These are phyloP conservation scores for Plasmodium fragile DNA, from an alignment of 169 alveolate genomes.

Conservation along the genomic window DNA sequence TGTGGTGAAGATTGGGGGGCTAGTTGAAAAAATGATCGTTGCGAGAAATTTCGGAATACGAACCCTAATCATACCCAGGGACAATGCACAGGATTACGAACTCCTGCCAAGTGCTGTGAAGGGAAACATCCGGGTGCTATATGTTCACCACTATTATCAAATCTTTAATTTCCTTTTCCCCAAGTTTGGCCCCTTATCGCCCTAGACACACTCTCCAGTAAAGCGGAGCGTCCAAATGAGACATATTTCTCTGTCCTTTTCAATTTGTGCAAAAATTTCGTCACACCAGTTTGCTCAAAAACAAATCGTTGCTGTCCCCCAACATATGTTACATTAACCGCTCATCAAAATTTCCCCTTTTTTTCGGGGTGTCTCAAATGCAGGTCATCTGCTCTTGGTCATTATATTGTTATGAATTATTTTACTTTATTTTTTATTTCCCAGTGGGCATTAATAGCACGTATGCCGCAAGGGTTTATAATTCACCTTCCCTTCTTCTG, in stretches of 20 bases:
- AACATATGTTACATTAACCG: not conserved
- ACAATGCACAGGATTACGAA: constrained; percentile 82
- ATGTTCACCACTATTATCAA: constrained; percentile 84
- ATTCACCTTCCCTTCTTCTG: not conserved
- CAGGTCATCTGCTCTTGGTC: not conserved
- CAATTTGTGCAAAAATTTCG: not conserved
- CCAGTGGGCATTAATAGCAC: not conserved
- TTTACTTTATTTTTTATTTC: not conserved
- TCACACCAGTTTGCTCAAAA: not conserved
- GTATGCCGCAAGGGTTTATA: not conserved
- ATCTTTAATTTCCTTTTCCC: constrained; percentile 77
- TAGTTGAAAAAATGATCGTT: constrained; percentile 94
- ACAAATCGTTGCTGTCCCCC: not conserved
- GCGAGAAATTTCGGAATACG: constrained; percentile 93
- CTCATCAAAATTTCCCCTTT: not conserved
- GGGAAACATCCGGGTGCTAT: constrained; percentile 74
- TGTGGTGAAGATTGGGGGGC: constrained; percentile 94
- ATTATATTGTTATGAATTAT: not conserved
- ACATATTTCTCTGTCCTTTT: not conserved
- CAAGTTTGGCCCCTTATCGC: not conserved
- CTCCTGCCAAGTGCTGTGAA: constrained; percentile 82
- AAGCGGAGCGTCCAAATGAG: not conserved
- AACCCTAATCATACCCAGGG: constrained; percentile 86
- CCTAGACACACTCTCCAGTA: not conserved
- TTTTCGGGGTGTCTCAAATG: not conserved